These are phyloP conservation scores for Trichoderma gracile DNA, from an alignment of 2,329 filamentous ascomycete genomes.

Conservation along the genomic window DNA sequence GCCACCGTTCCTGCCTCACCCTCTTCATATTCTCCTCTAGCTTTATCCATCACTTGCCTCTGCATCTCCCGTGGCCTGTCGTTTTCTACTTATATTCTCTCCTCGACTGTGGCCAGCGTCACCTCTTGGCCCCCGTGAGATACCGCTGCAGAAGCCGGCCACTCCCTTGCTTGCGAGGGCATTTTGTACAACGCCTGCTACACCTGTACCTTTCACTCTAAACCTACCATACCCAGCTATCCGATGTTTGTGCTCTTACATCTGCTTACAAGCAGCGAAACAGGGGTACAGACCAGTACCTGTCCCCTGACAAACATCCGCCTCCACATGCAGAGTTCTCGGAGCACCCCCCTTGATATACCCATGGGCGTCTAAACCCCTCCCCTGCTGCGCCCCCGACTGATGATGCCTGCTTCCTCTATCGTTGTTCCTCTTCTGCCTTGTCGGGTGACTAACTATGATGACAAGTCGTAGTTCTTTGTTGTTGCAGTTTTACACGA, in stretches of 20 bases:
- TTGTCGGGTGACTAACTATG: conserved; percentile 5
- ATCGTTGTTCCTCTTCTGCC: not conserved
- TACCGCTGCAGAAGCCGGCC: not conserved
- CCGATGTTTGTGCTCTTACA: not conserved
- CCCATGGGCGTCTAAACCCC: not conserved
- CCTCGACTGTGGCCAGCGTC: not conserved
- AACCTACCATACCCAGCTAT: not conserved
- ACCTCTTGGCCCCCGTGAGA: not conserved
- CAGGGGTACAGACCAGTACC: not conserved
- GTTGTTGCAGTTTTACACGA: not conserved
- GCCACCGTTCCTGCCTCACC: not conserved
- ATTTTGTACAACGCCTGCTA: not conserved
- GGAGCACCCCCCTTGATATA: conserved; percentile 6
- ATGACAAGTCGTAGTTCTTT: not conserved
- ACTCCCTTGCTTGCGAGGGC: not conserved
- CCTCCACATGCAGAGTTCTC: not conserved
- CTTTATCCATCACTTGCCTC: not conserved
- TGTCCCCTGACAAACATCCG: not conserved
- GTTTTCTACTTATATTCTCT: conserved; percentile 15
- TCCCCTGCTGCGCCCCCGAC: not conserved
- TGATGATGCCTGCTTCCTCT: not conserved
- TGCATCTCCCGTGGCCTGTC: conserved; percentile 20
- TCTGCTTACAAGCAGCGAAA: not conserved
- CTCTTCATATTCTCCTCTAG: not conserved
- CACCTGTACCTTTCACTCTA: not conserved